Base-by-base conservation (phyloP, 768 basidiomycete genomes). In the Multifurca ochricompacta region DNA sequence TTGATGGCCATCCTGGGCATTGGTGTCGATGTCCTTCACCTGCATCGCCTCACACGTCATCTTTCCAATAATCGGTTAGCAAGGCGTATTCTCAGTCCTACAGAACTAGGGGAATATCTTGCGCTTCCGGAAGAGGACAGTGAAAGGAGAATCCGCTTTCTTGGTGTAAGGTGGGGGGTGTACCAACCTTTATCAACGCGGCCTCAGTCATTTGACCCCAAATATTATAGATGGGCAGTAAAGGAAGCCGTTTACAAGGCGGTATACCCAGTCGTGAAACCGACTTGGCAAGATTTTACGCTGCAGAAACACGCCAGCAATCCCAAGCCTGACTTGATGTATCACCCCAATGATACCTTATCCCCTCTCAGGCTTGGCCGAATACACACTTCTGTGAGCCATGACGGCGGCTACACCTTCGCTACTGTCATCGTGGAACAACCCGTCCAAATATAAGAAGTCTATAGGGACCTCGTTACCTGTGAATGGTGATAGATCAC, bases 221-320 rank as follows among this genome's bases (percentile, higher is more conserved):
- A n/a, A n/a, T n/a, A 1, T 18, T 25, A 3, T 61, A 92, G 90
- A 14, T 93, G 88, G 87, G 74, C 80, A 30, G 77, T 87, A 18
- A 93, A 93, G 62, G 91, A 93, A 68, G 87, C 91, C 0, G 81
- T 83, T 0, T 93, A 91, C 71, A 93, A 93, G 64, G 91, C 90
- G 0, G 64, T 91, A 54, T 89, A 80, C 65, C 89, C 89, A 0
- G 28, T 54, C 18, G 64, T 76, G 37, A 71, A 63, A 30, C 80
- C 86, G 16, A 79, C 77, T 6, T 92, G 90, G 91, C 87, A 88
- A 63, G 80, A 91, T 23, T 66, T 91, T 55, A 76, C 77, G 6
- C 55, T 67, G 13, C 67, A 68, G 42, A 68, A 66, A 41, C 39
- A 6, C 7, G 31, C 25, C 14, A 6, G 27, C 41, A 31, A 54